Evolutionary conservation across 1,284 basidiomycete species (phyloP).

Genomic region (Malassezia arunalokei): DNA sequence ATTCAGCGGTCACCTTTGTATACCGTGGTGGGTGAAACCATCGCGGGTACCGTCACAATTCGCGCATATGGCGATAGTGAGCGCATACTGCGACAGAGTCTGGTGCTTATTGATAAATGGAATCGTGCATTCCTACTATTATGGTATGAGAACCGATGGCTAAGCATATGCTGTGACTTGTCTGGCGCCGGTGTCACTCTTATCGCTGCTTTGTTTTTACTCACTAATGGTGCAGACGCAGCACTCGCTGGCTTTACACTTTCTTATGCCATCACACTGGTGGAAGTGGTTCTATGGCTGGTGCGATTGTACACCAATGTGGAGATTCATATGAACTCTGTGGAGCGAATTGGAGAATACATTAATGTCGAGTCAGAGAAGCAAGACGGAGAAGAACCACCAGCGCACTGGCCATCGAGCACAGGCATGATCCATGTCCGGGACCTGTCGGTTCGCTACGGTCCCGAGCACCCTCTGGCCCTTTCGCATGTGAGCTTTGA

Average conservation of each 20-base stretch:
- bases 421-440: conserved; percentile 37
- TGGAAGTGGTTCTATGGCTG: conserved; percentile 55
- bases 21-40: conserved; percentile 42
- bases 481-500: conserved; percentile 37
- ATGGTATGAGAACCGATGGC: conserved; percentile 20
- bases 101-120: conserved; percentile 49
- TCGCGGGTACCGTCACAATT: conserved; percentile 50
- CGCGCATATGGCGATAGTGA: conserved; percentile 51
- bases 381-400: conserved; percentile 32
- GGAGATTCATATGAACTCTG: conserved; percentile 47
- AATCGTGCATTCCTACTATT: conserved; percentile 33
- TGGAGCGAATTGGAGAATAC: conserved; percentile 46
- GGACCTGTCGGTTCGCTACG: conserved; percentile 42
- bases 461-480: conserved; percentile 41
- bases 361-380: conserved; percentile 32
- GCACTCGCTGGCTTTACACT: conserved; percentile 38
- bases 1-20: conserved; percentile 45
- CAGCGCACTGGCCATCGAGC: conserved; percentile 44
- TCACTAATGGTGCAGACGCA: conserved; percentile 48
- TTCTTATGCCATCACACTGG: conserved; percentile 47
- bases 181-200: conserved; percentile 37
- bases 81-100: conserved; percentile 48
- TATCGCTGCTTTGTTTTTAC: conserved; percentile 49
- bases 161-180: conserved; percentile 43
- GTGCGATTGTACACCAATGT: conserved; percentile 35